Base-by-base conservation (phyloP, 805 yeast genomes). In the Pichia cephalocereana region DNA sequence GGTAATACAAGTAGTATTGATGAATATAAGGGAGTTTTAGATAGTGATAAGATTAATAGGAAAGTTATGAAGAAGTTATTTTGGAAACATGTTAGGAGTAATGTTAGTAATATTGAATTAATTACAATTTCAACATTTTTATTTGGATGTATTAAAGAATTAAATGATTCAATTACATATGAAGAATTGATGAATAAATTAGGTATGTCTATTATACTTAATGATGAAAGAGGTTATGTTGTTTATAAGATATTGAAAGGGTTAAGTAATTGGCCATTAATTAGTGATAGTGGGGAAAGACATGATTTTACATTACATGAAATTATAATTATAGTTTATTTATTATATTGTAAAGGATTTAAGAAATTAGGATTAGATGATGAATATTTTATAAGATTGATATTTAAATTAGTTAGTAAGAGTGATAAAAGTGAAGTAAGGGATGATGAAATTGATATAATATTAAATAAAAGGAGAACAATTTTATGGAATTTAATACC, bases 401-500 rank as follows among this genome's bases (percentile, higher is more conserved):
- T 46, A 34, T 46, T 46, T 27, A 34, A 34, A 14, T 10, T 34
- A 8, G 2, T 34, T 8, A 8, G 17, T 6, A 12, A 12, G 8
- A 14, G 18, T 34, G 18, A 6, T 34, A 3, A 14, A 14, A 15
- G 2, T 34, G 18, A 4, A 4, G 37, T 15, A 4, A 34, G 6
- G 5, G 17, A 34, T n/a, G 53, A 50, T 3, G 38, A 40, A 1
- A 43, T 57, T n/a, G 63, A 61, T 41, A 56, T 58, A 7, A 63
- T 64, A 2, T 40, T 48, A 23, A 41, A 48, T 7, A 43, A 51
- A 14, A 57, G 57, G 36, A 57, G 28, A 6, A 7, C 56, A 38
- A 44, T 65, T 0, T 59, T 57, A 39, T 66, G 70, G 70, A 38
- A 53, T 1, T 49, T 61, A 2, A 47, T 71, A 6, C 70, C 70